These are phyloP conservation scores for Coccomyxa subellipsoidea DNA, from an alignment of 163 green algal species.

Conservation along the genomic window DNA sequence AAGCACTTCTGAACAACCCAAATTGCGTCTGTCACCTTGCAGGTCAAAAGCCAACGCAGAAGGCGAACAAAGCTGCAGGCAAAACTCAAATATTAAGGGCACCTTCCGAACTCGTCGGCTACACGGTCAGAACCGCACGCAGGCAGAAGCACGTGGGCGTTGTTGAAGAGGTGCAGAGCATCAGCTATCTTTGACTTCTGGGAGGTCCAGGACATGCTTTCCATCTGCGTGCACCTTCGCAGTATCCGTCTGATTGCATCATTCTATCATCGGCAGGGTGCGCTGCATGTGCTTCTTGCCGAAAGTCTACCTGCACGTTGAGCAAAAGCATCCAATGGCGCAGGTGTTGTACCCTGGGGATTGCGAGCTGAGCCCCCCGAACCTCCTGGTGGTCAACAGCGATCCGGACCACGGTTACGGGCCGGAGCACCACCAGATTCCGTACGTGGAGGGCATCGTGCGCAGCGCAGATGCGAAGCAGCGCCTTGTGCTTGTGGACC, in stretches of 20 bases:
- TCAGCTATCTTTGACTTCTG: too few relatives aligned
- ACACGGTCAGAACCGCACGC: background rate
- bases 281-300: too few relatives aligned
- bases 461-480: background rate
- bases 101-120: background rate
- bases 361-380: background rate
- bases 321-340: too few relatives aligned
- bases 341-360: conserved; percentile 6
- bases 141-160: background rate
- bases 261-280: too few relatives aligned
- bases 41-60: background rate
- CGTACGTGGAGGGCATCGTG: conserved; percentile 28
- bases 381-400: background rate
- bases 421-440: conserved; percentile 23
- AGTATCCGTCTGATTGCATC: too few relatives aligned
- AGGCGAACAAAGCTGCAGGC: background rate
- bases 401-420: background rate
- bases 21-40: background rate
- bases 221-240: background rate
- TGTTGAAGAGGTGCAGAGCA: background rate
- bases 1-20: background rate
- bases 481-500: background rate
- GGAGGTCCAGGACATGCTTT: too few relatives aligned
- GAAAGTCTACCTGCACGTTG: too few relatives aligned
- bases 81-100: background rate